Evolutionary conservation across 2,329 filamentous ascomycete species (phyloP).

Genomic region (Xylariaceae sp.): DNA sequence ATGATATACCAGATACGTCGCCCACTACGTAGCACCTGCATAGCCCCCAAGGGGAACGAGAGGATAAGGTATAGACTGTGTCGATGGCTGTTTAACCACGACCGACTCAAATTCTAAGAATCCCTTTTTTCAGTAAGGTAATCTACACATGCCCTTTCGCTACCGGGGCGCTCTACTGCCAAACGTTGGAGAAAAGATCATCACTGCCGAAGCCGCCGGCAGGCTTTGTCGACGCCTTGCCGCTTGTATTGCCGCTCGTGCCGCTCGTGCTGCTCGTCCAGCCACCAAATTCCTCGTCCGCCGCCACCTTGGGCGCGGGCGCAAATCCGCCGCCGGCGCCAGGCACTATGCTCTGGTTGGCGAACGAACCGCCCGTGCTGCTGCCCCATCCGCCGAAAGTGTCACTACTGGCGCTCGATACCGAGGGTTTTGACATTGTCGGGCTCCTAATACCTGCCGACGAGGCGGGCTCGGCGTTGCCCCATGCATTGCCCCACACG

Average conservation of each 20-base stretch:
- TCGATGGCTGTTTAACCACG: background rate
- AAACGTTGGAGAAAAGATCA: slow-evolving; percentile 93
- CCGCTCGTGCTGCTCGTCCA: slow-evolving; percentile 71
- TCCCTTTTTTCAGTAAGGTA: background rate
- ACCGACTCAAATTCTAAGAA: background rate
- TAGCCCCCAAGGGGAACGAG: background rate
- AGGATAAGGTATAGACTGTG: no score
- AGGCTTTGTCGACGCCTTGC: slow-evolving; percentile 48
- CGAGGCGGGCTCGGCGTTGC: slow-evolving; percentile 53
- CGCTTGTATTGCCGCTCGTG: slow-evolving; percentile 38
- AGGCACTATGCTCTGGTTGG: slow-evolving; percentile 57
- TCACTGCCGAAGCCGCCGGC: slow-evolving; percentile 64
- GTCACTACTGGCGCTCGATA: slow-evolving; percentile 49
- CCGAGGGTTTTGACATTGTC: slow-evolving; percentile 37
- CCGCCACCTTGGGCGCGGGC: slow-evolving; percentile 64
- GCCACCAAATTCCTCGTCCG: slow-evolving; percentile 93
- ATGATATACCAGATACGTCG: no score
- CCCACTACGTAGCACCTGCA: background rate
- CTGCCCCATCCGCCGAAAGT: slow-evolving; percentile 59
- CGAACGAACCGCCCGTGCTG: slow-evolving; percentile 43
- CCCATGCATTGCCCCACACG: slow-evolving; percentile 91
- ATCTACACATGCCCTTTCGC: background rate
- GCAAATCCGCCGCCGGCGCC: slow-evolving; percentile 63
- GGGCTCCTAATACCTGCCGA: slow-evolving; percentile 56
- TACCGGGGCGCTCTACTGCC: slow-evolving; percentile 55